Base-by-base conservation (phyloP, 257 asterid genomes). In the Striga asiatica region DNA sequence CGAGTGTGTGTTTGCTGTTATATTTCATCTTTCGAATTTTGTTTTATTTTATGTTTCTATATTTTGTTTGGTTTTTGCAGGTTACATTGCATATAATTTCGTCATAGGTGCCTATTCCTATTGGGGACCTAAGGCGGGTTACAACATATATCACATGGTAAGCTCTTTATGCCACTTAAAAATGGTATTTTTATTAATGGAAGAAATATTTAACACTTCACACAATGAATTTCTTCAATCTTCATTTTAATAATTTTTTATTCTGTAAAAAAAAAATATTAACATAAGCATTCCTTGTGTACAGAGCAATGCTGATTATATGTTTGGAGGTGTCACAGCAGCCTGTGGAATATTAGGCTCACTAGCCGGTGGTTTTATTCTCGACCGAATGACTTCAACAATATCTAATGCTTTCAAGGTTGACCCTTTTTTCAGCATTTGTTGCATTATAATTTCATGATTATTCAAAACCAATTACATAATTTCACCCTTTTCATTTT, bases 101-200 rank as follows among this genome's bases (percentile, higher is more conserved):
- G 99, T 92, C 52, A 81, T 92, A 50, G 99, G 99, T 25, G 84
- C 99, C 61, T 92, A 92, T 70, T 92, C 99, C 39, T 92, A 92
- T 52, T 92, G 99, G 99, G 99, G 99, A 49, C 97, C 97, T 19
- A 92, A 88, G 82, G 97, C 97, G 13, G 99, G 97, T 58, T 82
- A 84, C 77, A 77, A 63, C 71, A 88, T 92, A 67, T 92, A 88
- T 68, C 88, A 81, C 61, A 84, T 92, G 99, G 97, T 88, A 76
- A 76, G 75, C 58, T 57, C 50, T 66, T 61, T 55, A 16, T 23
- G 23, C 14, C 50, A n/a, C 58, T 48, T 45, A 55, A 8, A 8
- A 34, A 50, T 39, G 34, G 32, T 19, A n/a, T n/a, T n/a, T n/a
- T n/a, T n/a, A n/a, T n/a, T n/a, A n/a, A n/a, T 8, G 21, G 16